Evolutionary conservation across 75 land plant genomes (phyloP), one percentile per base, ranked within the genome.

Genomic region (Pinus tabuliformis): DNA sequence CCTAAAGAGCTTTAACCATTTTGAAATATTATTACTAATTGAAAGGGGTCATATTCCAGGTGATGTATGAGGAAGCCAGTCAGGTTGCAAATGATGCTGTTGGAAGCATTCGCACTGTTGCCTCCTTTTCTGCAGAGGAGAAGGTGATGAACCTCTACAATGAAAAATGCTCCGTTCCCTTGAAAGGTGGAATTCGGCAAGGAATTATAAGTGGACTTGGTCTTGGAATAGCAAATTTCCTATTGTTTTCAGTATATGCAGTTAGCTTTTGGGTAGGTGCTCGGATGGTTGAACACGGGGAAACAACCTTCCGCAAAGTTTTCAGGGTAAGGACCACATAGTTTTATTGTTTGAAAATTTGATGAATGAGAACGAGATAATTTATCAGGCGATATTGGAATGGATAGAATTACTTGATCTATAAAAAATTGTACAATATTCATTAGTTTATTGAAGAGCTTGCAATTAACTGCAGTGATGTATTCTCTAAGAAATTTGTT

Each of bases 21-120:
- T 49, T 9, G 54, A 49, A 49, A 49, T 49, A 11, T 49, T 49
- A 49, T 49, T 49, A 11, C 54, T 49, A 49, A 49, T 11, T 49
- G 54, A 49, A 49, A 49, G 62, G n/a, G 62, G 22, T 60, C 6
- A 60, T 21, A 60, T 56, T 75, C 64, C 75, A 83, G 91, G 74
- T 54, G 20, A 82, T 80, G 77, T 89, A 89, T 66, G 87, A 87
- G 63, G 87, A 89, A 77, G 91, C 91, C 18, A 89, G 91, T 56
- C 90, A 88, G 39, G 87, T 89, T 37, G 91, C 91, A 8, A 87
- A 75, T 75, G 91, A 87, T 70, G 91, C 91, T 59, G 89, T 89
- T 11, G 76, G 87, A 28, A 84, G 87, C 77, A 89, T 89, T 45
- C 73, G 91, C n/a, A 89, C 91, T 18, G 85, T 89, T 18, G 83